Percentiles rank a stretch among this genome's conserved stretches.
phyloP scores from a whole-genome alignment of 352 stramenopile genomes.

The Globisporangium ultimum region DNA sequence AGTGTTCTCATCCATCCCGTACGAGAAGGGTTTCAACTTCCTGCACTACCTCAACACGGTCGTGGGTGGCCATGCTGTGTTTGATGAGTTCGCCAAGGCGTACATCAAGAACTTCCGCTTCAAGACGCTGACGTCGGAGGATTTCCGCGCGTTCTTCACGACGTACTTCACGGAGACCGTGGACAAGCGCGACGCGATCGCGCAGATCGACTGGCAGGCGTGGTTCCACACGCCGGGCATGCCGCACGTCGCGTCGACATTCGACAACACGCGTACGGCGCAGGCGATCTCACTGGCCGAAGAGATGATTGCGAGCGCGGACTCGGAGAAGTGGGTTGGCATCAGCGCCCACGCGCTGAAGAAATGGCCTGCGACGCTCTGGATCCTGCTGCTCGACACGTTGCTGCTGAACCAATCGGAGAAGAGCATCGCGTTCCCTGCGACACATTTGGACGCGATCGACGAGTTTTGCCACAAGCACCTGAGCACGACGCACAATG shows the following conservation, averaged over 20 bases:
- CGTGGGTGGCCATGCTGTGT: conserved; percentile 17
- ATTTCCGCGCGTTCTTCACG: conserved; percentile 57
- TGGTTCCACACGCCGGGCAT: conserved; percentile 80
- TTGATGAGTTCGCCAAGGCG: conserved; percentile 80
- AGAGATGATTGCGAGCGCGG: no score
- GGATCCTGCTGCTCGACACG: conserved; percentile 51
- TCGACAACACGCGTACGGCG: conserved; percentile 44
- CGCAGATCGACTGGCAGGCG: conserved; percentile 80
- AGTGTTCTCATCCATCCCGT: no score
- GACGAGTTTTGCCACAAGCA: no score
- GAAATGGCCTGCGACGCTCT: conserved; percentile 40
- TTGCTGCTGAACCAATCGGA: conserved; percentile 36
- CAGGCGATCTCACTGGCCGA: no score
- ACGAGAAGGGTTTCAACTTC: no score
- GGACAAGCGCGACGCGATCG: conserved; percentile 10
- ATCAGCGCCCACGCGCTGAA: not conserved
- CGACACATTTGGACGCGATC: conserved; percentile 27
- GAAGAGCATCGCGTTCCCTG: conserved; percentile 13
- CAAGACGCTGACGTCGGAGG: conserved; percentile 58
- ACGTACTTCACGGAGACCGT: conserved; percentile 55
- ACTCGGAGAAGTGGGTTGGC: no score
- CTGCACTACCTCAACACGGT: no score
- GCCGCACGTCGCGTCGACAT: conserved; percentile 43
- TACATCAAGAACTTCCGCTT: conserved; percentile 80
- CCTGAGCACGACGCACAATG: conserved; percentile 34